These are phyloP conservation scores for Acanthamoeba culbertsoni DNA, from an alignment of 208 protist genomes.

Conservation along the genomic window DNA sequence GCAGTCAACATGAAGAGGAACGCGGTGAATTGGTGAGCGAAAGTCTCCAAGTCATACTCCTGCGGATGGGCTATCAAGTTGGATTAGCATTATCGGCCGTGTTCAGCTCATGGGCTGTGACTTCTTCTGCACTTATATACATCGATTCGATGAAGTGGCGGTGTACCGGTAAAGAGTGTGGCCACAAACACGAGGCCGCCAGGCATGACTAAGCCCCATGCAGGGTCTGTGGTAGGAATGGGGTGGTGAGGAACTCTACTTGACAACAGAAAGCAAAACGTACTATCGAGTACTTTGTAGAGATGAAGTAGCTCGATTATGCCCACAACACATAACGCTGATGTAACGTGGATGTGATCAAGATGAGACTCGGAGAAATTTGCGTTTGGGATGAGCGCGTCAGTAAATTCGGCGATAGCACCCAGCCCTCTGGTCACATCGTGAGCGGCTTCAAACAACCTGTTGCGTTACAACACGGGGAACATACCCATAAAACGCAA, in stretches of 20 bases:
- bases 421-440: not conserved
- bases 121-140: too few relatives aligned
- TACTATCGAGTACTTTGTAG: conserved; percentile 52
- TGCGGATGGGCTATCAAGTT: not conserved
- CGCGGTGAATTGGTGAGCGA: not conserved
- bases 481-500: conserved; percentile 39
- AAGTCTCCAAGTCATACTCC: not conserved
- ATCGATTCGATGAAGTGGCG: too few relatives aligned
- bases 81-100: not conserved
- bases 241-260: not conserved
- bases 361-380: conserved; percentile 45
- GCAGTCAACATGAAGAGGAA: not conserved
- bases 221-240: not conserved
- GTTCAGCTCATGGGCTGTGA: not conserved
- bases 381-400: conserved; percentile 28
- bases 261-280: not conserved
- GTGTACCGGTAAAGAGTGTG: not conserved
- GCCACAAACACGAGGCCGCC: conserved; percentile 1
- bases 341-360: conserved; percentile 37
- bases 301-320: conserved; percentile 12
- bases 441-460: not conserved
- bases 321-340: not conserved
- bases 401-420: not conserved
- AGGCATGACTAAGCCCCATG: conserved; percentile 31
- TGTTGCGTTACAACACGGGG: not conserved